A percentile compares a stretch with the other conserved stretches of the same genome.
Conservation (phyloP, 768 basidiomycete species). For the Mycena latifolia region DNA sequence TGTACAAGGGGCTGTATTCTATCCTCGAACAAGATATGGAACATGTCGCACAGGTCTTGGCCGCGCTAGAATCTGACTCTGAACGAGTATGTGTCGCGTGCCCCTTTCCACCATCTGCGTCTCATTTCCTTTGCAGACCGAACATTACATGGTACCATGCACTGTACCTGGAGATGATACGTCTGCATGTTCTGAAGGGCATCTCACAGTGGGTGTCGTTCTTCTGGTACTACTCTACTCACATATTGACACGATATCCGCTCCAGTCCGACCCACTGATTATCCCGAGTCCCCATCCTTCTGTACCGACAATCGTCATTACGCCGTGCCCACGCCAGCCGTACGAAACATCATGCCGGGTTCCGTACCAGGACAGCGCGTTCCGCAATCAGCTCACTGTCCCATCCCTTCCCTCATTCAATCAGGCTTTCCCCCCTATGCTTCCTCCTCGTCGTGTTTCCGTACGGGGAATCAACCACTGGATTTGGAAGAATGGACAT, state of each 20-base stretch:
- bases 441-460: constrained; percentile 35
- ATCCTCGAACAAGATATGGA: constrained; percentile 27
- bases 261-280: constrained; percentile 39
- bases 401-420: constrained; percentile 60
- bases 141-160: not conserved
- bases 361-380: constrained; percentile 67
- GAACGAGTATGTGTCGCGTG: not conserved
- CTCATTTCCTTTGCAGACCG: not conserved
- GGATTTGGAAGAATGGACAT: constrained; percentile 66
- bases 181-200: not conserved
- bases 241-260: not conserved
- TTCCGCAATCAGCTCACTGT: constrained; percentile 65
- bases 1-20: constrained; percentile 30
- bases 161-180: not conserved
- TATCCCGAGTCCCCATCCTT: constrained; percentile 48
- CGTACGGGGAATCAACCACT: constrained; percentile 50
- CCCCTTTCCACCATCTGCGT: not conserved
- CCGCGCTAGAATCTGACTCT: constrained; percentile 12
- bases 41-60: constrained; percentile 23
- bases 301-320: constrained; percentile 63
- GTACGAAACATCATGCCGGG: constrained; percentile 56
- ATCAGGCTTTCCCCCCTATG: constrained; percentile 62
- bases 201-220: not conserved
- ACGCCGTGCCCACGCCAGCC: constrained; percentile 58
- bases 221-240: not conserved